Conservation (phyloP, 306 rosid genomes). For the Inga leiocalycina region DNA sequence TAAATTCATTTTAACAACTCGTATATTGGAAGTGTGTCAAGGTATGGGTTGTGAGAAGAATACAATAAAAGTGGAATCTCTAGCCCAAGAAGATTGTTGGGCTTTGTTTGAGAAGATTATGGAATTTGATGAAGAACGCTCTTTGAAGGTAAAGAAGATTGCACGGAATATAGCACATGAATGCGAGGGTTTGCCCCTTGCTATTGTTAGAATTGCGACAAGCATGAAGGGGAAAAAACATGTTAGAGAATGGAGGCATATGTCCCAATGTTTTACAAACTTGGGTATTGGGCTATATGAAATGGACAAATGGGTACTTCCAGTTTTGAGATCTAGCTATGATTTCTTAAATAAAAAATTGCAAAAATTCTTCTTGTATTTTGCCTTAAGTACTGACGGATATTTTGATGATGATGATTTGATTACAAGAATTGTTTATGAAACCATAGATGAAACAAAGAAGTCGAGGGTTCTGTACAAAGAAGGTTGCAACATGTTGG, state of each 20-base stretch:
- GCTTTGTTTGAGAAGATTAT: neutral
- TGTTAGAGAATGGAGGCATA: neutral
- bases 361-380: neutral
- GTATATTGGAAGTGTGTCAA: neutral
- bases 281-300: neutral
- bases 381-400: rapidly evolving
- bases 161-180: no score
- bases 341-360: neutral
- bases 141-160: neutral
- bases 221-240: neutral
- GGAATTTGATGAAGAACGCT: rapidly evolving
- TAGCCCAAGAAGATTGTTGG: no score
- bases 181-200: neutral
- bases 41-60: neutral
- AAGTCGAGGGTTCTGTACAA: neutral
- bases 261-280: neutral
- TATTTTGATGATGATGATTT: rapidly evolving
- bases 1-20: neutral
- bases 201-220: neutral
- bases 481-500: neutral
- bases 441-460: neutral
- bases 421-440: neutral
- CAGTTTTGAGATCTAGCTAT: neutral
- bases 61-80: no score
- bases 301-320: neutral